Conservation (phyloP, 306 rosid genomes). For the Fragaria ananassa region DNA sequence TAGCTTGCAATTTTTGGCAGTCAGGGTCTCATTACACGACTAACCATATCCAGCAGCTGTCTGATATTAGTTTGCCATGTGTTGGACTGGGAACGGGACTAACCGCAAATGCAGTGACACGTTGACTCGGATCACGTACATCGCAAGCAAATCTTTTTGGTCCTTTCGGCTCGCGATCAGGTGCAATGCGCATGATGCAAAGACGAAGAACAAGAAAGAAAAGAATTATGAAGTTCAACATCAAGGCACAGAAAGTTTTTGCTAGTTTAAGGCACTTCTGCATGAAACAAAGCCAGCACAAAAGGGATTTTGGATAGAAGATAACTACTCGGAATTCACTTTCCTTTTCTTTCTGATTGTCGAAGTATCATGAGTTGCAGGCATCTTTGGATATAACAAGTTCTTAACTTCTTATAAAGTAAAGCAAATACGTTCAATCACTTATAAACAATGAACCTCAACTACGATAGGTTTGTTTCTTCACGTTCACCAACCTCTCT, state of each 20-base stretch:
- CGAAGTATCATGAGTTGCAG: background rate
- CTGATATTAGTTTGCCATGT: background rate
- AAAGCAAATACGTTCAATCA: background rate
- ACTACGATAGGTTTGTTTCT: background rate
- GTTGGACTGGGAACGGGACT: background rate
- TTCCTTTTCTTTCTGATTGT: background rate
- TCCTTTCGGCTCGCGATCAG: slow-evolving; percentile 1
- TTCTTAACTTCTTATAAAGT: too few relatives aligned
- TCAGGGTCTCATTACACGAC: background rate
- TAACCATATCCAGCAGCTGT: background rate
- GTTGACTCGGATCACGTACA: slow-evolving; percentile 1
- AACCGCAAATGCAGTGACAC: slow-evolving; percentile 7
- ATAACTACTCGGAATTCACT: background rate
- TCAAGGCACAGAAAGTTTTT: background rate
- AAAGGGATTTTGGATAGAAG: background rate
- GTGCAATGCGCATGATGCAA: background rate
- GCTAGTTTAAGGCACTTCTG: background rate
- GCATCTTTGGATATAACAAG: too few relatives aligned
- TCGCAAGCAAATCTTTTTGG: background rate
- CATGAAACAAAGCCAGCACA: background rate
- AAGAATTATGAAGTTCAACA: slow-evolving; percentile 11
- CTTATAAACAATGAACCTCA: background rate
- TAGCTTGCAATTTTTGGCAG: background rate
- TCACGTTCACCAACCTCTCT: background rate
- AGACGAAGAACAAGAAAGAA: background rate